A percentile compares a stretch with the other conserved stretches of the same genome.
Conservation (phyloP, 352 stramenopile species). For the Globisporangium nunn region DNA sequence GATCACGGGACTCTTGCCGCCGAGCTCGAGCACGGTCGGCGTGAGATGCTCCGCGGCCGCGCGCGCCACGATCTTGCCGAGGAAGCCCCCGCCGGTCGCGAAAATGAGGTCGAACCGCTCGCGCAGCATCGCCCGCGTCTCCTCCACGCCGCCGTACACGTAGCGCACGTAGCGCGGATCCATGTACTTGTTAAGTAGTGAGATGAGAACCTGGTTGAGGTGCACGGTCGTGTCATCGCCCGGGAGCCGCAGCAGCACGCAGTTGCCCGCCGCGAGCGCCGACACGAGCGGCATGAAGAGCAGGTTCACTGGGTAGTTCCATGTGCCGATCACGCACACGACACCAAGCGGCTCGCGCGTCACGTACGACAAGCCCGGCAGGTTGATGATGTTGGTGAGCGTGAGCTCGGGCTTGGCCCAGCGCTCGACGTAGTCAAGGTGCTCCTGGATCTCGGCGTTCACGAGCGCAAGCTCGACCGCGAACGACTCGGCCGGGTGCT, state of each 20-base stretch:
- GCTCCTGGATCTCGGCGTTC: slow-evolving; percentile 65
- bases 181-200: slow-evolving; percentile 68
- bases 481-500: slow-evolving; percentile 60
- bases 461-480: slow-evolving; percentile 42
- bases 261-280: slow-evolving; percentile 89
- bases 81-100: slow-evolving; percentile 55
- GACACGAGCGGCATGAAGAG: slow-evolving; percentile 68
- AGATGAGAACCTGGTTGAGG: slow-evolving; percentile 45
- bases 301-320: slow-evolving; percentile 90
- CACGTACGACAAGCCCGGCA: slow-evolving; percentile 60
- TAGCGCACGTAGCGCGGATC: slow-evolving; percentile 71
- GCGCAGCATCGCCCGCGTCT: slow-evolving; percentile 74
- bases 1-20: slow-evolving; percentile 90
- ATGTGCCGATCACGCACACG: slow-evolving; percentile 87
- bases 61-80: slow-evolving; percentile 89
- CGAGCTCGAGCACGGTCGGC: slow-evolving; percentile 92
- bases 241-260: slow-evolving; percentile 88
- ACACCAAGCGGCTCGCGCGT: slow-evolving; percentile 69
- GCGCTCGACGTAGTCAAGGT: slow-evolving; percentile 66
- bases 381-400: slow-evolving; percentile 46
- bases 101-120: slow-evolving; percentile 85
- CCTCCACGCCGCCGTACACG: slow-evolving; percentile 75
- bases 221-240: slow-evolving; percentile 76
- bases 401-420: slow-evolving; percentile 47
- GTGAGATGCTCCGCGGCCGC: slow-evolving; percentile 92